These are phyloP conservation scores for Lactifluus echinatus DNA, from an alignment of 768 basidiomycete genomes.

Conservation along the genomic window DNA sequence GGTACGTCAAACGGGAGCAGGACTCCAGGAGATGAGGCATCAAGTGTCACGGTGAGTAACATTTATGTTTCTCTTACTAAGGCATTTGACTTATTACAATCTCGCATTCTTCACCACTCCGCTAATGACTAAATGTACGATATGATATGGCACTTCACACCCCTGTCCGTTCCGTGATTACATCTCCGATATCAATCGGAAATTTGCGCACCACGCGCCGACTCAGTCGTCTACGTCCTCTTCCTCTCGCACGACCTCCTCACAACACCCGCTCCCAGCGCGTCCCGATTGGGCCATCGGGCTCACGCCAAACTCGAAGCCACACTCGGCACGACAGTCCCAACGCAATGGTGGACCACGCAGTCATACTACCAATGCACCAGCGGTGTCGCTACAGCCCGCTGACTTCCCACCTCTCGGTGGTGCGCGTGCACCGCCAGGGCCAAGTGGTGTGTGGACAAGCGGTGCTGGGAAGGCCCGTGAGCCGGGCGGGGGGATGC, in stretches of 20 bases:
- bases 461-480: constrained; percentile 15
- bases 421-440: constrained; percentile 32
- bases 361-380: constrained; percentile 29
- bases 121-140: neutral
- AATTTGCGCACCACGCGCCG: neutral
- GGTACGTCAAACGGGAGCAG: constrained; percentile 47
- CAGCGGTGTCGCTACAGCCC: constrained; percentile 30
- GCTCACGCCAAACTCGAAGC: constrained; percentile 64
- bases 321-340: constrained; percentile 37
- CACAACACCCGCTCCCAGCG: constrained; percentile 69
- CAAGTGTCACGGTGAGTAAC: constrained; percentile 55
- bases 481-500: constrained; percentile 4
- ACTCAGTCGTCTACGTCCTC: constrained; percentile 69
- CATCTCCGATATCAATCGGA: neutral
- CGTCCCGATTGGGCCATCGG: constrained; percentile 89
- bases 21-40: constrained; percentile 65
- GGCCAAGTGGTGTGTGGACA: constrained; percentile 57
- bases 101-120: neutral
- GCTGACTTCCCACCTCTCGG: constrained; percentile 26
- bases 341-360: constrained; percentile 47
- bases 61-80: neutral
- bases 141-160: neutral
- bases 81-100: neutral
- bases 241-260: constrained; percentile 66
- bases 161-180: neutral